Evolutionary conservation across 176 grass and related monocot species (phyloP), one percentile per base, ranked within the genome.

Genomic region (Phyllostachys edulis): DNA sequence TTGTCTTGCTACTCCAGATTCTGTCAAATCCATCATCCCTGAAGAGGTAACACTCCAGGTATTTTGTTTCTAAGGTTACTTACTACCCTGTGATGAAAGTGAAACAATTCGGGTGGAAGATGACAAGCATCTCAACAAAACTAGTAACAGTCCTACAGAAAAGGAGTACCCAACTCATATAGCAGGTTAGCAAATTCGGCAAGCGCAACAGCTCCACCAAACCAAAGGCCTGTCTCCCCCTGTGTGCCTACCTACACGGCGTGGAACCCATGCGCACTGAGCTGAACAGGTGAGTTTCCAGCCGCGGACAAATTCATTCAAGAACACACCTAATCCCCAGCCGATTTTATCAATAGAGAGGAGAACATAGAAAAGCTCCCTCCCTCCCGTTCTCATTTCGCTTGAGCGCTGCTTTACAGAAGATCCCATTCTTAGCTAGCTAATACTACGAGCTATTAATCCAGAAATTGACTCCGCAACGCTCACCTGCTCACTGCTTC

Each of bases 231-330:
- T 39, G 49, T 83, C 75, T 37, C 51, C 46, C 41, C 29, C 13
- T 63, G 27, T 49, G 21, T 55, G 63, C 6, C 2, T n/a, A 15
- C 16, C 24, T 37, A 47, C 50, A 41, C 63, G 82, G 82, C 34
- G 63, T 62, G 82, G 82, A 87, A 83, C 67, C 84, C 88, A 87
- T 72, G 76, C 63, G 77, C 76, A 59, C 73, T 12, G 65, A 71
- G 38, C 20, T 60, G 14, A 47, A 41, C 16, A 46, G 69, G n/a
- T 41, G 34, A 59, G 0, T 18, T 32, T 23, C 18, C 27, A 32
- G 79, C 66, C 47, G 32, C 74, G 29, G 29, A 49, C 42, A 74
- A 57, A 83, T 68, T 8, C 70, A 75, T 54, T 23, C 32, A 78
- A 74, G 74, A 60, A 47, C 34, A 67, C 34, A 51, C 56, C 41